Percentiles rank a stretch among this genome's conserved stretches.
Evolutionary conservation across 176 grass and related monocot species (phyloP).

Genomic region (Poa annua): DNA sequence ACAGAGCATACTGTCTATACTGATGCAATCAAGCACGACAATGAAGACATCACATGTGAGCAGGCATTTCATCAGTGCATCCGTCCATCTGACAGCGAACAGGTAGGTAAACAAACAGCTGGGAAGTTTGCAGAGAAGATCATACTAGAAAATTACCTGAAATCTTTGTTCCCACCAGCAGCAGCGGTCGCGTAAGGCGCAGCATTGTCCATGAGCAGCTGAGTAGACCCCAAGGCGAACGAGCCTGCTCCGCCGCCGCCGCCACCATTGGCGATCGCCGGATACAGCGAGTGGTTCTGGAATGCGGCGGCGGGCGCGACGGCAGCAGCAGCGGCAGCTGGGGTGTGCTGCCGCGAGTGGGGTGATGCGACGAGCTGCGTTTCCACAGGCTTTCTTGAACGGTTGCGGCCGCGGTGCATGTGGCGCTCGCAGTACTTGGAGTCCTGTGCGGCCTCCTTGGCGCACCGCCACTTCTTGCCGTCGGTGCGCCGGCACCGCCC

Average conservation of each 20-base stretch:
- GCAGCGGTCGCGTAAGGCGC: conserved; percentile 47
- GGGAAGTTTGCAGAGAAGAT: conserved; percentile 1
- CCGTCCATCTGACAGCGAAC: conserved; percentile 34
- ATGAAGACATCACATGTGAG: conserved; percentile 23
- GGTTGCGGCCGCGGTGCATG: conserved; percentile 93
- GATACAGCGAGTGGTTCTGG: conserved; percentile 54
- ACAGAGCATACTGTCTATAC: neutral
- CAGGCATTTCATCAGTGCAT: too few relatives aligned
- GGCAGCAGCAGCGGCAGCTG: neutral
- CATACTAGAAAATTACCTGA: conserved; percentile 46
- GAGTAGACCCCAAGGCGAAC: conserved; percentile 48
- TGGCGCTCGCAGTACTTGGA: conserved; percentile 99
- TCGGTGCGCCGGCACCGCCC: conserved; percentile 95
- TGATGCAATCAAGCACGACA: conserved; percentile 26
- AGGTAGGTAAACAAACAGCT: neutral
- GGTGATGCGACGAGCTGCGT: conserved; percentile 50
- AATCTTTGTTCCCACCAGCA: conserved; percentile 53
- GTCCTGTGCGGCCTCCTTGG: conserved; percentile 85
- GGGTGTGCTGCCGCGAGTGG: conserved; percentile 26
- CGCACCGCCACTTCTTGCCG: conserved; percentile 98
- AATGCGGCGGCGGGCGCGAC: conserved; percentile 30
- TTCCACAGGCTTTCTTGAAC: conserved; percentile 99
- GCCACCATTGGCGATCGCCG: conserved; percentile 12
- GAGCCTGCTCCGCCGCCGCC: conserved; percentile 3
- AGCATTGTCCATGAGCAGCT: conserved; percentile 51